These are phyloP conservation scores for Ensete ventricosum DNA, from an alignment of 176 grass and related monocot species.

Conservation along the genomic window DNA sequence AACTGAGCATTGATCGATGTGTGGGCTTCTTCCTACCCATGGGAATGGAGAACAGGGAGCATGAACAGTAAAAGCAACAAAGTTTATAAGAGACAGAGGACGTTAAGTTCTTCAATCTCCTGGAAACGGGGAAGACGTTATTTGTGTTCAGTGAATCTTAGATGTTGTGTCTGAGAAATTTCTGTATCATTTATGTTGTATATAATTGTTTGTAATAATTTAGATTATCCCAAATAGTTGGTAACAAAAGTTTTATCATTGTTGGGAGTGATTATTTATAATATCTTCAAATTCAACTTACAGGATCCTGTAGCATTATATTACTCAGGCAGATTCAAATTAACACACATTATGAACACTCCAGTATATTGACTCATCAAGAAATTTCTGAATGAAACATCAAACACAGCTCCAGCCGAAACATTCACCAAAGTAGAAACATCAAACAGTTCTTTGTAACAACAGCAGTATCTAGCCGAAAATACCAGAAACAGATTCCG, in stretches of 20 bases:
- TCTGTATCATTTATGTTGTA: not conserved
- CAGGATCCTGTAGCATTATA: too few species aligned
- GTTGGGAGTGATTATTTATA: too few species aligned
- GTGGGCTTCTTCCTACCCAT: constrained; percentile 50
- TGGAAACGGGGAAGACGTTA: not conserved
- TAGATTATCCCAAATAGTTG: not conserved
- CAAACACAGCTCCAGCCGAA: too few species aligned
- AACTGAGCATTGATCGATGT: not conserved
- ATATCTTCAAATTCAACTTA: not conserved
- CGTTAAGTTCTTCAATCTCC: not conserved
- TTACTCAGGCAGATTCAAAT: too few species aligned
- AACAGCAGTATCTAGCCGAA: too few species aligned
- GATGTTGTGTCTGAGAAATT: not conserved
- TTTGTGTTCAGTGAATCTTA: not conserved
- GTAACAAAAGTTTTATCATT: not conserved
- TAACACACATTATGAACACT: too few species aligned
- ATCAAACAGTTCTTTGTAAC: too few species aligned
- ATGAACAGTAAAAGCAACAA: not conserved
- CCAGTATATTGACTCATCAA: too few species aligned
- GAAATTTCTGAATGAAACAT: too few species aligned
- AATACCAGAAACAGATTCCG: too few species aligned
- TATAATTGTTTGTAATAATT: not conserved
- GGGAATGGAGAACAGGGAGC: constrained; percentile 64
- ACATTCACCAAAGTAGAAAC: too few species aligned
- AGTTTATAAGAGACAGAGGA: not conserved